A percentile compares a stretch with the other conserved stretches of the same genome.
These are phyloP conservation scores for Colletotrichum liaoningense DNA, from an alignment of 2,329 filamentous ascomycete species.

Conservation along the genomic window DNA sequence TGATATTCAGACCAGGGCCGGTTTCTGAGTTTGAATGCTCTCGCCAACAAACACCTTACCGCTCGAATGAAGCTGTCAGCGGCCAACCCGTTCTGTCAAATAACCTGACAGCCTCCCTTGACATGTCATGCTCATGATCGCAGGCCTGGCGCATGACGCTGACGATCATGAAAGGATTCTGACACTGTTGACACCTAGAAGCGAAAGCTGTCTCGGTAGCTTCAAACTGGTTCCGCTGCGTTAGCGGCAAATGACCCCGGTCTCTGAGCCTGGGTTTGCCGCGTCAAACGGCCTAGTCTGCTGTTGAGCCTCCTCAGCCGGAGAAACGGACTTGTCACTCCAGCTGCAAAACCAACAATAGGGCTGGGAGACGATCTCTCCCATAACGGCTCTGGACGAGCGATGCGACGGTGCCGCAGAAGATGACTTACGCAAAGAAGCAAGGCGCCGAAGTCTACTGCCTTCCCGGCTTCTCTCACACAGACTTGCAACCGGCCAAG, in stretches of 20 bases:
- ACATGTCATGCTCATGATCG: not conserved
- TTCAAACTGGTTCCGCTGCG: not conserved
- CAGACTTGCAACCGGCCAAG: constrained; percentile 27
- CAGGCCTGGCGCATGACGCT: not conserved
- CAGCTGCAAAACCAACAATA: constrained; percentile 17
- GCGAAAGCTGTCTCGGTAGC: constrained; percentile 16
- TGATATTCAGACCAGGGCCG: constrained; percentile 2
- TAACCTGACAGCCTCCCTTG: not conserved
- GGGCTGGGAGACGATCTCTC: constrained; percentile 12
- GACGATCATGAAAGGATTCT: not conserved
- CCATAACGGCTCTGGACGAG: not conserved
- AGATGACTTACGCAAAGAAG: constrained; percentile 28
- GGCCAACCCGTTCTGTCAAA: not conserved
- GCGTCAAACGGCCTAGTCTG: constrained; percentile 7
- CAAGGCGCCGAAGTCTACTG: constrained; percentile 25
- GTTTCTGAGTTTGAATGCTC: not conserved
- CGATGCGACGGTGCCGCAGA: constrained; percentile 8
- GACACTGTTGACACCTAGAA: not conserved
- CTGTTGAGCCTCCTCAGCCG: constrained; percentile 25
- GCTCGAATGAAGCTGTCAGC: not conserved
- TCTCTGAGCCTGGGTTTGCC: not conserved
- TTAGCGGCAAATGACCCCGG: not conserved
- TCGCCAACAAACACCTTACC: not conserved
- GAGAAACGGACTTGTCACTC: not conserved
- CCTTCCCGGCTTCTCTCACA: constrained; percentile 15